Conservation (phyloP, 495 filamentous ascomycete species). For the Rostrohypoxylon terebratum region DNA sequence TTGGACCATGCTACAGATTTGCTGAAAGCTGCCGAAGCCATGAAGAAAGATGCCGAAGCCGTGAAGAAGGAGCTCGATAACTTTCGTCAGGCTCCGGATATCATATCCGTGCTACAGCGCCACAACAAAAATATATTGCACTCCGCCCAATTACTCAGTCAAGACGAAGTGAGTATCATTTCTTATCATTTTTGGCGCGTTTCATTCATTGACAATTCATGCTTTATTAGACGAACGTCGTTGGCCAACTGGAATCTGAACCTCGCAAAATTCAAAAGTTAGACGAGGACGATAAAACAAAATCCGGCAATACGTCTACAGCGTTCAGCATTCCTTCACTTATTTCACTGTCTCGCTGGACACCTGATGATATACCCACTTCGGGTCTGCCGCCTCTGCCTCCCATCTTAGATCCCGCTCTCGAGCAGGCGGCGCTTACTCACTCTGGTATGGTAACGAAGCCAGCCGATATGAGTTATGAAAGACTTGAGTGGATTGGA, state of each 20-base stretch:
- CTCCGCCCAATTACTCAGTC: slow-evolving; percentile 28
- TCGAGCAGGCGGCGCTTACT: slow-evolving; percentile 74
- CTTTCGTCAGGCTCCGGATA: slow-evolving; percentile 21
- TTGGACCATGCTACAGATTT: slow-evolving; percentile 51
- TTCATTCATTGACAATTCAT: slow-evolving; percentile 14
- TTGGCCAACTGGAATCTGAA: neutral
- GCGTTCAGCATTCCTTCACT: slow-evolving; percentile 40
- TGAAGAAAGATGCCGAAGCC: slow-evolving; percentile 46
- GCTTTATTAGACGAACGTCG: slow-evolving; percentile 8
- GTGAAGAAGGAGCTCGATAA: slow-evolving; percentile 47
- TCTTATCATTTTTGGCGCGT: neutral
- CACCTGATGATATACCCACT: slow-evolving; percentile 52
- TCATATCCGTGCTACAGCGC: slow-evolving; percentile 35
- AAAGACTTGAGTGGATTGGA: slow-evolving; percentile 79
- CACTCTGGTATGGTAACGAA: slow-evolving; percentile 63
- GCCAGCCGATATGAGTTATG: slow-evolving; percentile 65
- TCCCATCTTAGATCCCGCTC: slow-evolving; percentile 63
- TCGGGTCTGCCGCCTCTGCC: slow-evolving; percentile 67
- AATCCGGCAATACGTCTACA: neutral
- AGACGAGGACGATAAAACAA: slow-evolving; percentile 11
- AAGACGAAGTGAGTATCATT: slow-evolving; percentile 37
- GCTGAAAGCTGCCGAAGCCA: slow-evolving; percentile 43
- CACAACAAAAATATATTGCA: slow-evolving; percentile 46
- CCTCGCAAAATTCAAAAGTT: slow-evolving; percentile 41
- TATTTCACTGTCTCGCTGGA: slow-evolving; percentile 56